Evolutionary conservation across 345 rosid species (phyloP).

Genomic region (Zanthoxylum bungeanum): DNA sequence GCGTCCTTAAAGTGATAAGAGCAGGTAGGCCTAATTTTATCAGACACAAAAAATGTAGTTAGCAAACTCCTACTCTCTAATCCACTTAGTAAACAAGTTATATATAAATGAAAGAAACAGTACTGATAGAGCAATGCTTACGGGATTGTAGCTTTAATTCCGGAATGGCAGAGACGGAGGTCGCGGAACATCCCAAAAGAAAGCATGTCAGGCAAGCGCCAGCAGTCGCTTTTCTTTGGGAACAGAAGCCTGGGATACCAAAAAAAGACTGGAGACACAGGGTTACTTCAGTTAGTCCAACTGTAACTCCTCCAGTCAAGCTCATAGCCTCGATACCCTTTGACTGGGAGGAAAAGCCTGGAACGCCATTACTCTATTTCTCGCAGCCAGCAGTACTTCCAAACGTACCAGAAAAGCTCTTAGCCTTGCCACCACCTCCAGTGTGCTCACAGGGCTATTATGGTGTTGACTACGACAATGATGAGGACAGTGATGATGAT

Average conservation of each 20-base stretch:
- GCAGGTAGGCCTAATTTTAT: constrained; percentile 15
- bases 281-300: constrained; percentile 28
- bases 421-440: constrained; percentile 34
- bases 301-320: constrained; percentile 45
- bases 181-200: constrained; percentile 18
- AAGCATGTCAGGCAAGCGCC: constrained; percentile 60
- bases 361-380: constrained; percentile 46
- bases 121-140: not conserved
- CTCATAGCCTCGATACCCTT: constrained; percentile 67
- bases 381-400: constrained; percentile 17
- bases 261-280: constrained; percentile 68
- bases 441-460: constrained; percentile 18
- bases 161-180: constrained; percentile 32
- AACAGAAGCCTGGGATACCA: constrained; percentile 70
- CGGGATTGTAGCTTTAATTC: not conserved
- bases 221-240: constrained; percentile 85
- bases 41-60: too few species aligned
- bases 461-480: constrained; percentile 10
- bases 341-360: constrained; percentile 80
- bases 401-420: constrained; percentile 18
- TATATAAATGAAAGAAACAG: not conserved
- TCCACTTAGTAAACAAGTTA: not conserved
- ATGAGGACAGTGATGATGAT: constrained; percentile 14
- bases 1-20: not conserved
- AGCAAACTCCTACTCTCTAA: too few species aligned